Evolutionary conservation across 148 eudicot genomes (phyloP).

Genomic region (Tetragonia tetragonoides): DNA sequence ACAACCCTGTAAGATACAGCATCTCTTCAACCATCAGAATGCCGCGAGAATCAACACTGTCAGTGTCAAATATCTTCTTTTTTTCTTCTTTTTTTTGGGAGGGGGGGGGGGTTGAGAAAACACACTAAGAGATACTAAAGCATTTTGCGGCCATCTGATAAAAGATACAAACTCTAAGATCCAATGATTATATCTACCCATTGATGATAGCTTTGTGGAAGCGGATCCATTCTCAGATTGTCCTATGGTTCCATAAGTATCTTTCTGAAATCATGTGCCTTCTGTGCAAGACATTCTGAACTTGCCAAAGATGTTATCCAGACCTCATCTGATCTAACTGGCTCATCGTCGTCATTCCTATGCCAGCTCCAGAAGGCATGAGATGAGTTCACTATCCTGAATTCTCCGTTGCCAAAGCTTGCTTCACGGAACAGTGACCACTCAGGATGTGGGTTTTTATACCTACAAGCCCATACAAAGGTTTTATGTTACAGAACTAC

Average conservation of each 20-base stretch:
- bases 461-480: slow-evolving; percentile 43
- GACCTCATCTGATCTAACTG: slow-evolving; percentile 72
- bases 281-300: slow-evolving; percentile 53
- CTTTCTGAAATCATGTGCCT: slow-evolving; percentile 41
- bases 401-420: slow-evolving; percentile 94
- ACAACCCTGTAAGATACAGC: background rate
- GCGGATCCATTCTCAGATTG: background rate
- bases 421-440: slow-evolving; percentile 93
- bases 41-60: background rate
- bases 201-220: background rate
- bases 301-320: slow-evolving; percentile 73
- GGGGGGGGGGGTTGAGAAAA: too few relatives aligned
- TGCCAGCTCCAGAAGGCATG: slow-evolving; percentile 96
- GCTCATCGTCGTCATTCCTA: slow-evolving; percentile 89
- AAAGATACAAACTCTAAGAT: slow-evolving; percentile 9
- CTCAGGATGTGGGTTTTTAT: slow-evolving; percentile 62
- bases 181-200: slow-evolving; percentile 4
- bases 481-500: background rate
- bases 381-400: slow-evolving; percentile 54
- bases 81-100: too few relatives aligned
- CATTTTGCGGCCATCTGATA: background rate
- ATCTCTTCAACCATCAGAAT: background rate
- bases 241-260: slow-evolving; percentile 47
- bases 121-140: background rate
- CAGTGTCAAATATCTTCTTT: too few relatives aligned